Conservation (phyloP, 2,329 filamentous ascomycete species). For the Alternaria brassicicola region DNA sequence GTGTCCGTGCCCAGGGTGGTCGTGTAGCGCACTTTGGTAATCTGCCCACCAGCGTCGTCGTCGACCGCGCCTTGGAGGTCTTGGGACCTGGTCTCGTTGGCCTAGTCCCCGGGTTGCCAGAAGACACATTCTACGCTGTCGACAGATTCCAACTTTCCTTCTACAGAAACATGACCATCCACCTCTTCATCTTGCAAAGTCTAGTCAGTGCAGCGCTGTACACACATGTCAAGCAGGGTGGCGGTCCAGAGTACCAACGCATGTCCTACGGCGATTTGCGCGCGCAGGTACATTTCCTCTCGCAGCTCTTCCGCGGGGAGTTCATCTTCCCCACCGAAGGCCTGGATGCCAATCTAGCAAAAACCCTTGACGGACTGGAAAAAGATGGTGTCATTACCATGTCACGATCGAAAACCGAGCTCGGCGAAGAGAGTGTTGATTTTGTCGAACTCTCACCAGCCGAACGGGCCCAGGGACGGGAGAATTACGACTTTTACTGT, state of each 20-base stretch:
- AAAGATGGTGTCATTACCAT: constrained; percentile 77
- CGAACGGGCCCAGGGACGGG: constrained; percentile 79
- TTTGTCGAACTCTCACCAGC: constrained; percentile 75
- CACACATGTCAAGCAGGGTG: constrained; percentile 85
- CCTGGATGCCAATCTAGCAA: constrained; percentile 77
- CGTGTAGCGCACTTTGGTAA: constrained; percentile 92
- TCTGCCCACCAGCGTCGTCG: constrained; percentile 77
- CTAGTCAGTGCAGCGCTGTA: constrained; percentile 91
- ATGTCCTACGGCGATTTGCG: constrained; percentile 76
- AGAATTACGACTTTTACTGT: constrained; percentile 99
- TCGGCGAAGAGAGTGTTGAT: constrained; percentile 59
- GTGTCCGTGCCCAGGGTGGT: constrained; percentile 84
- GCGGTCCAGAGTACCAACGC: constrained; percentile 79
- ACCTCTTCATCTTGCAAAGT: constrained; percentile 93
- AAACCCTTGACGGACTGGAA: constrained; percentile 78
- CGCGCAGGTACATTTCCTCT: constrained; percentile 85
- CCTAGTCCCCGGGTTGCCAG: constrained; percentile 75
- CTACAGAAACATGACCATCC: constrained; percentile 99
- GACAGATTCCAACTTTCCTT: constrained; percentile 96
- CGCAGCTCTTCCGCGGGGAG: constrained; percentile 87
- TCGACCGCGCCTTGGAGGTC: constrained; percentile 89
- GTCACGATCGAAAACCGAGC: constrained; percentile 51
- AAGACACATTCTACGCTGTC: constrained; percentile 92
- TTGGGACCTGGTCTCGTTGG: constrained; percentile 89
- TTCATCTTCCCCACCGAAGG: constrained; percentile 96